These are phyloP conservation scores for Lophiostoma macrostomum DNA, from an alignment of 495 filamentous ascomycete genomes.

Conservation along the genomic window DNA sequence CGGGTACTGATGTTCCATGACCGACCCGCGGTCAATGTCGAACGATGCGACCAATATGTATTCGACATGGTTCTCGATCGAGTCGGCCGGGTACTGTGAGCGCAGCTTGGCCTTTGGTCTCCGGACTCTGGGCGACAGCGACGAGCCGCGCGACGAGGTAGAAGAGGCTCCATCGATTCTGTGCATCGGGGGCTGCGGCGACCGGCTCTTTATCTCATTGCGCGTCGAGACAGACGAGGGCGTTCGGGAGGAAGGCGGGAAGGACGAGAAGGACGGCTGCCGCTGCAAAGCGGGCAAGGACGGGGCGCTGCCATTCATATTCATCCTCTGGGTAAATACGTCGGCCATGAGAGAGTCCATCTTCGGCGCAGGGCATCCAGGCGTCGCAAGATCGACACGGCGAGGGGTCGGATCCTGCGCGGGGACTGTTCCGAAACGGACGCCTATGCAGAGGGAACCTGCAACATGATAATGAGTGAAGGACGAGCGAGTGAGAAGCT, in stretches of 20 bases:
- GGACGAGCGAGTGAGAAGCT: no score
- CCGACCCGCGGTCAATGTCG: constrained; percentile 89
- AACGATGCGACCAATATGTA: constrained; percentile 99
- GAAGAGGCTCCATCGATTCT: constrained; percentile 37
- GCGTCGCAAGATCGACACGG: no score
- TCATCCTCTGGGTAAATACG: constrained; percentile 17
- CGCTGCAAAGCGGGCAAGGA: constrained; percentile 34
- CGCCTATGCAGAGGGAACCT: neutral
- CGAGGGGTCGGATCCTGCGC: neutral
- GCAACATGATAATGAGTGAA: no score
- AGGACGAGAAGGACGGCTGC: constrained; percentile 58
- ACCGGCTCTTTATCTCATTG: constrained; percentile 49
- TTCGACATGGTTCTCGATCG: constrained; percentile 87
- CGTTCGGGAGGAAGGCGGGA: constrained; percentile 55
- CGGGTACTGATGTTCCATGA: constrained; percentile 98
- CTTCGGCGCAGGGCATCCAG: no score
- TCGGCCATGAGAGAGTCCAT: constrained; percentile 23
- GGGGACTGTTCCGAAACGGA: constrained; percentile 7
- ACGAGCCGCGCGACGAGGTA: constrained; percentile 19
- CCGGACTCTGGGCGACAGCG: constrained; percentile 5
- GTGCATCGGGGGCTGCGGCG: constrained; percentile 52
- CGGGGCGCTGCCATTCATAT: constrained; percentile 7
- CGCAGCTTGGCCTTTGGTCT: constrained; percentile 49
- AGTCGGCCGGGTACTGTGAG: constrained; percentile 82
- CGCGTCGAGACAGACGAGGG: constrained; percentile 52